Percentiles rank a stretch among this genome's conserved stretches.
phyloP scores from a whole-genome alignment of 192 early-diverging fungal genomes.

The Gorgonomyces haynaldii region DNA sequence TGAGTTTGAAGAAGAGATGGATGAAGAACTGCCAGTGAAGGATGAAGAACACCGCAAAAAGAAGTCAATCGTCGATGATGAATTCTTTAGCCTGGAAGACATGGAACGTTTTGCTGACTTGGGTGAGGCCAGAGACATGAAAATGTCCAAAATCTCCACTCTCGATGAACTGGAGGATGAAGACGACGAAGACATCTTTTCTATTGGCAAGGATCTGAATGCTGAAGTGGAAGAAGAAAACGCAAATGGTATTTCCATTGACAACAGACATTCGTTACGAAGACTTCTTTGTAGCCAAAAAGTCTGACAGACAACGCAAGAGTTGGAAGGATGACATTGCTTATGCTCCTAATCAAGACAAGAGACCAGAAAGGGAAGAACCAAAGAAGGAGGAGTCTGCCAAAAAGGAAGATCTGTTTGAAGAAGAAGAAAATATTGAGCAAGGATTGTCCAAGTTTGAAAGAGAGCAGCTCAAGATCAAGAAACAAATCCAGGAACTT shows the following conservation, averaged over 20 bases:
- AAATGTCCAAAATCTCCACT: slow-evolving; percentile 32
- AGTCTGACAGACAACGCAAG: slow-evolving; percentile 18
- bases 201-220: slow-evolving; percentile 40
- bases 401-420: slow-evolving; percentile 45
- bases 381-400: slow-evolving; percentile 20
- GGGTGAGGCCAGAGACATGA: slow-evolving; percentile 55
- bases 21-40: slow-evolving; percentile 23
- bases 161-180: slow-evolving; percentile 38
- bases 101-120: slow-evolving; percentile 78
- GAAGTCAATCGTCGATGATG: slow-evolving; percentile 71
- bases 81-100: slow-evolving; percentile 84
- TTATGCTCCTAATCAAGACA: slow-evolving; percentile 29
- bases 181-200: slow-evolving; percentile 38
- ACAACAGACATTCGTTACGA: slow-evolving; percentile 60
- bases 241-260: slow-evolving; percentile 4
- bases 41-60: slow-evolving; percentile 52
- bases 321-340: slow-evolving; percentile 17
- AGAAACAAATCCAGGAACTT: slow-evolving; percentile 63
- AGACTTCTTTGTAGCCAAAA: slow-evolving; percentile 74
- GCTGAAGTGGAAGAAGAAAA: slow-evolving; percentile 42
- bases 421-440: slow-evolving; percentile 38
- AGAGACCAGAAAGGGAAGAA: slow-evolving; percentile 20
- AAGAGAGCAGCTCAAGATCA: slow-evolving; percentile 57
- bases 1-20: slow-evolving; percentile 20
- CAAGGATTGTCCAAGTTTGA: slow-evolving; percentile 61